phyloP scores from a whole-genome alignment of 192 early-diverging fungal species.

The Backusella australiensis region DNA sequence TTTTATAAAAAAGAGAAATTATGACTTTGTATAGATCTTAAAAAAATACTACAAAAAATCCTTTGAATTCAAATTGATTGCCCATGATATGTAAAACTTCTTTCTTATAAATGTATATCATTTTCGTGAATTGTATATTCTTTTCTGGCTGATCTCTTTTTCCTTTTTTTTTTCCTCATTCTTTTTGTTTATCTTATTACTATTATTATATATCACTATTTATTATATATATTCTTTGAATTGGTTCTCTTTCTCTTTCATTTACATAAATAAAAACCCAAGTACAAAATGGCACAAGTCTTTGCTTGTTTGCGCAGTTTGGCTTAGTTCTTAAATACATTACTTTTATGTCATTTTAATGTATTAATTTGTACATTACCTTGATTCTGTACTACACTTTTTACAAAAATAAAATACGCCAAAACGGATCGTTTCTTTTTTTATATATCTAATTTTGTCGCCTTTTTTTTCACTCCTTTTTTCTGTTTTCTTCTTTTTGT shows the following conservation, averaged over 20 bases:
- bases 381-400: neutral
- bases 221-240: neutral
- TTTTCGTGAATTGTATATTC: neutral
- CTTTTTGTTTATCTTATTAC: neutral
- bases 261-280: neutral
- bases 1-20: neutral
- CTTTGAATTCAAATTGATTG: neutral
- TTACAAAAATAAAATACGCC: neutral
- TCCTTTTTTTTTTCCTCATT: too few relatives aligned
- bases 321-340: neutral
- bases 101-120: neutral
- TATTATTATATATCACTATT: neutral
- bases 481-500: neutral
- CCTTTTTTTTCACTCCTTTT: neutral
- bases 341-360: neutral
- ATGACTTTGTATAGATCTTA: too few relatives aligned
- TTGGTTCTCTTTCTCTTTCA: neutral
- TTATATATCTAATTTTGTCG: neutral
- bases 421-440: neutral
- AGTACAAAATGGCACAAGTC: neutral
- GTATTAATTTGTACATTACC: neutral
- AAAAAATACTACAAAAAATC: neutral
- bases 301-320: neutral
- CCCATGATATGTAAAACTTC: neutral
- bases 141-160: neutral